Conservation (phyloP, 1,284 basidiomycete species). For the Jaminaea rosea region DNA sequence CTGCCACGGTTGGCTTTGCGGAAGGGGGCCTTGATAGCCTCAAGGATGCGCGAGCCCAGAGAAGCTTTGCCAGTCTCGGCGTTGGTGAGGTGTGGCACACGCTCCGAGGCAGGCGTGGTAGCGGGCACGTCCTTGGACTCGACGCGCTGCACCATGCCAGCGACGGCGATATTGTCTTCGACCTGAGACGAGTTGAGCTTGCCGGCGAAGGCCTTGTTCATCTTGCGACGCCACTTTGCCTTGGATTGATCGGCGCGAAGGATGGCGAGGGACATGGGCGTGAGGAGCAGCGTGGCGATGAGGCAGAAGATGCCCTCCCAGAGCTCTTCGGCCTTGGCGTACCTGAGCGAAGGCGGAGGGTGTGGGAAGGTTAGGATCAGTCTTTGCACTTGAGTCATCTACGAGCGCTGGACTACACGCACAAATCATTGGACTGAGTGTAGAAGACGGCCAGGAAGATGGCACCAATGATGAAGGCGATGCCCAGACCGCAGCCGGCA, state of each 20-base stretch:
- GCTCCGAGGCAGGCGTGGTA: slow-evolving; percentile 7
- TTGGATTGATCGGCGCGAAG: slow-evolving; percentile 35
- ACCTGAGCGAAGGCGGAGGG: too few relatives aligned
- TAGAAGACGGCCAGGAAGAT: slow-evolving; percentile 44
- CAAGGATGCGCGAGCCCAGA: neutral
- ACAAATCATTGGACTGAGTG: slow-evolving; percentile 52
- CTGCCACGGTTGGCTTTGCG: slow-evolving; percentile 3
- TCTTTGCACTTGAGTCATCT: too few relatives aligned
- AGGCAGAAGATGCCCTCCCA: slow-evolving; percentile 46
- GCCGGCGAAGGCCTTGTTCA: slow-evolving; percentile 25
- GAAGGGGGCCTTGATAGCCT: slow-evolving; percentile 1
- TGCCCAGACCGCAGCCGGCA: slow-evolving; percentile 25
- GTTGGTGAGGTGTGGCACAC: slow-evolving; percentile 3
- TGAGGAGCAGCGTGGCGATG: slow-evolving; percentile 39
- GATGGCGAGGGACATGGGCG: slow-evolving; percentile 43
- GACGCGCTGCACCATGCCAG: neutral
- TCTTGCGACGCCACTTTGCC: slow-evolving; percentile 39
- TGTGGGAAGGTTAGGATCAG: too few relatives aligned
- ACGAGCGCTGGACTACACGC: too few relatives aligned
- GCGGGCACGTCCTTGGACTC: neutral
- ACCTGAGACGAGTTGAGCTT: neutral
- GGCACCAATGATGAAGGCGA: slow-evolving; percentile 38
- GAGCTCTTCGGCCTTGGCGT: slow-evolving; percentile 48
- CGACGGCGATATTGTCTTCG: neutral
- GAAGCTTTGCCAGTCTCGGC: neutral